Conservation (phyloP, 2,329 filamentous ascomycete genomes). For the Aspergillus aculeatus region DNA sequence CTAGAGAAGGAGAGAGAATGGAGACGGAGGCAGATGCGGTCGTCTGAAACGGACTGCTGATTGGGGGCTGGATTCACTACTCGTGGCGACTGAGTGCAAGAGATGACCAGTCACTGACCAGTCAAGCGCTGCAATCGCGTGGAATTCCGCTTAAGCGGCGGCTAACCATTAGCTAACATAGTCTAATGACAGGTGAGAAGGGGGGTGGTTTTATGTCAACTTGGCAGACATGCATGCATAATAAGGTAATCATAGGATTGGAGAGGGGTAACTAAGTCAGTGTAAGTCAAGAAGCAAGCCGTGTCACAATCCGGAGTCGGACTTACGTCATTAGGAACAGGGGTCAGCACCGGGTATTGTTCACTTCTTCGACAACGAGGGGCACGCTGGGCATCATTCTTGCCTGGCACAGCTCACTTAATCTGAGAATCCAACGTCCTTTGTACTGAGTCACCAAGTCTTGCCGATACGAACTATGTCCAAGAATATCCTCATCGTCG, state of each 20-base stretch:
- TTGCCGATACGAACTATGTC: conserved; percentile 14
- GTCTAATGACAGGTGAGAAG: too few species aligned
- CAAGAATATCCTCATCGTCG: conserved; percentile 59
- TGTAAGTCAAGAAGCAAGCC: neutral
- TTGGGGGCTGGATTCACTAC: neutral
- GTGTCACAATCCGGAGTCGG: neutral
- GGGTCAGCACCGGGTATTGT: neutral
- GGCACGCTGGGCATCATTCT: neutral
- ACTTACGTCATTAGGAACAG: conserved; percentile 6
- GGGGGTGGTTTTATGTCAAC: too few species aligned
- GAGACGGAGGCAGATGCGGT: neutral
- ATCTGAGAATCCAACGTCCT: neutral
- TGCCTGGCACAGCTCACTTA: neutral
- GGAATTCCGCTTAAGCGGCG: neutral
- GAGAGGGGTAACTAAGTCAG: neutral
- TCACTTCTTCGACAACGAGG: neutral
- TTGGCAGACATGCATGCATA: neutral
- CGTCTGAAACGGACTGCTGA: conserved; percentile 3
- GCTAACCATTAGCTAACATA: neutral
- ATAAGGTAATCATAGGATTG: neutral
- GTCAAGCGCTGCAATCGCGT: neutral
- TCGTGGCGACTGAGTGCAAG: neutral
- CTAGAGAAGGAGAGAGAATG: neutral
- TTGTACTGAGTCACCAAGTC: neutral
- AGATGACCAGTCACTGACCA: neutral